A percentile compares a stretch with the other conserved stretches of the same genome.
Conservation (phyloP, 176 grass and related monocot genomes). For the Carex parvula region DNA sequence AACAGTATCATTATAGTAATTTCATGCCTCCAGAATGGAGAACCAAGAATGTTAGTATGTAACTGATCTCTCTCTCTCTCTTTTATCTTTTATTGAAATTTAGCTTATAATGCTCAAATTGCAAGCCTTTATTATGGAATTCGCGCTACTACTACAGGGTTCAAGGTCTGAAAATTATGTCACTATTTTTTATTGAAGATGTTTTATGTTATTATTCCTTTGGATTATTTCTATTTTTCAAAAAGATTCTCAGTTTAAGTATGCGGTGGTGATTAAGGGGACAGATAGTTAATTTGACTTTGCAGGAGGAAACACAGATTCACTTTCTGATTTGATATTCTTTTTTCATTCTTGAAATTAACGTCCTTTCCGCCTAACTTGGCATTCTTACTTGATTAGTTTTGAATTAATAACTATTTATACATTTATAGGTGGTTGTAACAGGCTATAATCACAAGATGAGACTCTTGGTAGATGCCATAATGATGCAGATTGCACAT, state of each 20-base stretch:
- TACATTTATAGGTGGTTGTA: conserved; percentile 48
- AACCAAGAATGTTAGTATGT: conserved; percentile 2
- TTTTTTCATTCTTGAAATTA: conserved; percentile 14
- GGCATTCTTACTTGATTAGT: not conserved
- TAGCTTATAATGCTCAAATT: conserved; percentile 88
- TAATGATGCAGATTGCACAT: conserved; percentile 63
- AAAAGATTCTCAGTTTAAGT: conserved; percentile 10
- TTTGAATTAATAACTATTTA: conserved; percentile 1
- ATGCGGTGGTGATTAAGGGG: not conserved
- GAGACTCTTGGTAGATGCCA: conserved; percentile 71
- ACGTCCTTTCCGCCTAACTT: conserved; percentile 5
- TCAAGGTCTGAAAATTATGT: conserved; percentile 50
- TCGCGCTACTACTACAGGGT: conserved; percentile 48
- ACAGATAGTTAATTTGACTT: not conserved
- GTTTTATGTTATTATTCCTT: not conserved
- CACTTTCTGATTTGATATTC: conserved; percentile 1
- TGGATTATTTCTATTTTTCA: not conserved
- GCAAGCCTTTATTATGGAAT: conserved; percentile 82
- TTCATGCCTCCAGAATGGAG: not conserved
- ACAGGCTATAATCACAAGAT: conserved; percentile 94
- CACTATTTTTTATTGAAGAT: not conserved
- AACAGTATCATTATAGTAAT: not conserved
- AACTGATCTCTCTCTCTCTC: not conserved
- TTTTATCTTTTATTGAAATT: conserved; percentile 4
- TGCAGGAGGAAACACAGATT: not conserved